A percentile compares a stretch with the other conserved stretches of the same genome.
phyloP scores from a whole-genome alignment of 106 monocot species.

The Hemerocallis citrina region DNA sequence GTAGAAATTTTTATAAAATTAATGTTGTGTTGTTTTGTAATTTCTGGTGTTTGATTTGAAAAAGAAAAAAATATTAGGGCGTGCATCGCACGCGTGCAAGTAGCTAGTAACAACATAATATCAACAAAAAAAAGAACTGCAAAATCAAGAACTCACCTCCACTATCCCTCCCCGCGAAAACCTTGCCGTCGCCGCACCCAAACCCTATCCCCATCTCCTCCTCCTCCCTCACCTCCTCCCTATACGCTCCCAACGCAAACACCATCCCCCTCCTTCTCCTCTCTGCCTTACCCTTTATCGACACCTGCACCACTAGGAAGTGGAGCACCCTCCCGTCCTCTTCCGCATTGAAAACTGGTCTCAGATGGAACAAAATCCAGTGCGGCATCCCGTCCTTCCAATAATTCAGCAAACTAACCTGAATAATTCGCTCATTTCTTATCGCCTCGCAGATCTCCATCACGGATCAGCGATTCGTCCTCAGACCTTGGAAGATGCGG shows the following conservation, averaged over 20 bases:
- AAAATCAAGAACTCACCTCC: conserved; percentile 32
- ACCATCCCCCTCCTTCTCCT: conserved; percentile 8
- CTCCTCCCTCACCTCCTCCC: conserved; percentile 46
- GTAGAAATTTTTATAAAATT: no score
- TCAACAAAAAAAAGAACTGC: neutral
- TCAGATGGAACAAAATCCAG: conserved; percentile 74
- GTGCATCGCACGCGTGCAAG: no score
- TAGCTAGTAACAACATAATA: no score
- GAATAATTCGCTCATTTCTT: conserved; percentile 42
- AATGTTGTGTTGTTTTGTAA: no score
- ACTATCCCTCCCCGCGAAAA: conserved; percentile 36
- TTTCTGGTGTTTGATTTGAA: no score
- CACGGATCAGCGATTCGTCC: conserved; percentile 56
- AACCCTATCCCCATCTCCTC: conserved; percentile 33
- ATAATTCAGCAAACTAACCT: conserved; percentile 74
- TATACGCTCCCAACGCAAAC: conserved; percentile 30
- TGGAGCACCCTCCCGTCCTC: conserved; percentile 44
- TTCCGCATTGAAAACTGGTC: conserved; percentile 75
- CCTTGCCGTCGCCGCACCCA: conserved; percentile 16
- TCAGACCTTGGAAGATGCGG: conserved; percentile 77
- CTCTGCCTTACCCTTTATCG: no score
- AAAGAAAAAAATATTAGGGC: no score
- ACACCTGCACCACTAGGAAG: conserved; percentile 80
- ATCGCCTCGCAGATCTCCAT: conserved; percentile 79
- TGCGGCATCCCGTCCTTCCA: conserved; percentile 60